Percentiles rank a stretch among this genome's conserved stretches.
phyloP scores from a whole-genome alignment of 1,284 basidiomycete genomes.

The Phlebopus sp. region DNA sequence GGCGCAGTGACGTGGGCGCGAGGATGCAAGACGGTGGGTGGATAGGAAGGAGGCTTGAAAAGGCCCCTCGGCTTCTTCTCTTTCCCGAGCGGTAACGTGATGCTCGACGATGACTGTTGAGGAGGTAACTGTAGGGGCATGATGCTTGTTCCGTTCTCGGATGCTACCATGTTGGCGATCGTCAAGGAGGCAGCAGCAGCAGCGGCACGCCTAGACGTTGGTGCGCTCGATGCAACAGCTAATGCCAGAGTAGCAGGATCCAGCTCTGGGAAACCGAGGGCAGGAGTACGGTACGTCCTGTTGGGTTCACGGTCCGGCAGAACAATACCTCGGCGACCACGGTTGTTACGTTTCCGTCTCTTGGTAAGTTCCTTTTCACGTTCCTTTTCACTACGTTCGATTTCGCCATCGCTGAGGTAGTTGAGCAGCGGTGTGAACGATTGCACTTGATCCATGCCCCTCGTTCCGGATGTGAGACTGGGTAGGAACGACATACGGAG shows the following conservation, averaged over 20 bases:
- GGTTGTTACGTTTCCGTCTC: constrained; percentile 83
- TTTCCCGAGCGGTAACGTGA: constrained; percentile 42
- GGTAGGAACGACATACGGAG: constrained; percentile 89
- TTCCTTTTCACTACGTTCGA: constrained; percentile 88
- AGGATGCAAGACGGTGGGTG: constrained; percentile 51
- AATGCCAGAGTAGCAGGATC: constrained; percentile 66
- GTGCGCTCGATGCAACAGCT: constrained; percentile 60
- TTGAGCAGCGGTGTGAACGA: constrained; percentile 87
- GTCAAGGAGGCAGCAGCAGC: constrained; percentile 80
- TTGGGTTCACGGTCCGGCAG: constrained; percentile 92
- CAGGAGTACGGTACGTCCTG: constrained; percentile 87
- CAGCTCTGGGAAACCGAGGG: constrained; percentile 79
- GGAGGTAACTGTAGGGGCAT: constrained; percentile 50
- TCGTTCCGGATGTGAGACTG: constrained; percentile 65
- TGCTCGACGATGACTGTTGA: constrained; percentile 37
- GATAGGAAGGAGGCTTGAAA: constrained; percentile 68
- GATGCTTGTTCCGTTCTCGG: constrained; percentile 68
- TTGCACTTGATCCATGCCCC: constrained; percentile 72
- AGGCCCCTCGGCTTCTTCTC: constrained; percentile 69
- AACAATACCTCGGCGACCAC: constrained; percentile 85
- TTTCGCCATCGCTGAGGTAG: constrained; percentile 85
- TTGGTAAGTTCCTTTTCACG: constrained; percentile 88
- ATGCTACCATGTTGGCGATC: constrained; percentile 82
- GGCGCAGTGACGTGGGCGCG: constrained; percentile 57
- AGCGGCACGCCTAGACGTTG: constrained; percentile 74